phyloP scores from a whole-genome alignment of 2,329 filamentous ascomycete species.

The Didymella segeticola region DNA sequence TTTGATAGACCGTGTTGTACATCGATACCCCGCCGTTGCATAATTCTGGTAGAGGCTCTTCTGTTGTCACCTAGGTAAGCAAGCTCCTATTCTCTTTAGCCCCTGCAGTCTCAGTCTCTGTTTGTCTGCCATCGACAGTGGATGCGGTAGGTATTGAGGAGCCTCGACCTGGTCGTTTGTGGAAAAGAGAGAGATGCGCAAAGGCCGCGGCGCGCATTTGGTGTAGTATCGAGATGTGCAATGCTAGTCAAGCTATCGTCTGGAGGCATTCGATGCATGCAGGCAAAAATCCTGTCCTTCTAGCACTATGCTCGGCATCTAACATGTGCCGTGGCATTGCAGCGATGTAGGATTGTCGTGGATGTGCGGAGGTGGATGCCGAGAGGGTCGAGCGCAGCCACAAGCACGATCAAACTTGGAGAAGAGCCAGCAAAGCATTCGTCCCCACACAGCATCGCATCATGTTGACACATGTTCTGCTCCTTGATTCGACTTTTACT shows the following conservation, averaged over 20 bases:
- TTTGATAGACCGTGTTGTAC: constrained; percentile 43
- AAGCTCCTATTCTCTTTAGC: constrained; percentile 6
- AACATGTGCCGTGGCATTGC: neutral
- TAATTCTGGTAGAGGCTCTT: constrained; percentile 28
- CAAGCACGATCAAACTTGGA: constrained; percentile 3
- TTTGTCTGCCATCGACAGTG: neutral
- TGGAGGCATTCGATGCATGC: neutral
- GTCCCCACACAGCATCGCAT: neutral
- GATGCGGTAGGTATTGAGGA: neutral
- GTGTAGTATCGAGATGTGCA: neutral
- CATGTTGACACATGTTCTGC: neutral
- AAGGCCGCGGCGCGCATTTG: neutral
- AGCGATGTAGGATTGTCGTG: neutral
- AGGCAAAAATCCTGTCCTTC: neutral
- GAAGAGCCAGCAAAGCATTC: constrained; percentile 2
- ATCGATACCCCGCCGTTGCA: constrained; percentile 35
- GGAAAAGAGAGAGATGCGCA: neutral
- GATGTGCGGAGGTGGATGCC: neutral
- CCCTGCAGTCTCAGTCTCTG: neutral
- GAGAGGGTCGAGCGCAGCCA: constrained; percentile 1
- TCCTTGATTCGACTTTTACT: neutral
- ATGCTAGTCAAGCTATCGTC: neutral
- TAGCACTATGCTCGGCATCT: neutral
- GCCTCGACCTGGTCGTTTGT: neutral
- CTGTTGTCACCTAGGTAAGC: constrained; percentile 39